phyloP scores from a whole-genome alignment of 176 grass and related monocot genomes.

The Cenchrus fungigraminus region DNA sequence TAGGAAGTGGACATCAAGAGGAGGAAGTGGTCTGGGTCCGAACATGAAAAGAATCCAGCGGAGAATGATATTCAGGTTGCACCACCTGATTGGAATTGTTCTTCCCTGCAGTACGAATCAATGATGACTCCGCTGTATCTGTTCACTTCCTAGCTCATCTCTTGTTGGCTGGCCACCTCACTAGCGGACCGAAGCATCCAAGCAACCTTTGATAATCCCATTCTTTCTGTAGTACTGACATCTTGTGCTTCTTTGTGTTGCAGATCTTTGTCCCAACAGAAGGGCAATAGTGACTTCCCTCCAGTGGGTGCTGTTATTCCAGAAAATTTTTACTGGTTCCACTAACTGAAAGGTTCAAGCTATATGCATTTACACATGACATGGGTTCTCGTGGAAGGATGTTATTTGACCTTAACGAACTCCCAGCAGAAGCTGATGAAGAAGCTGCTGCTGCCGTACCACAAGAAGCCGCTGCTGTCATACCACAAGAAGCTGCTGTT shows the following conservation, averaged over 20 bases:
- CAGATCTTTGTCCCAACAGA: constrained; percentile 47
- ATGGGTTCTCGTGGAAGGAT: constrained; percentile 93
- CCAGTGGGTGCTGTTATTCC: constrained; percentile 16
- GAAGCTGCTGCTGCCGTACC: not conserved
- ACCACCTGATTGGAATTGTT: constrained; percentile 52
- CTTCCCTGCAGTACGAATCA: constrained; percentile 35
- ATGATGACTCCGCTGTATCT: constrained; percentile 44
- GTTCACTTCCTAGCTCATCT: constrained; percentile 58
- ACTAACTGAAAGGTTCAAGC: constrained; percentile 47
- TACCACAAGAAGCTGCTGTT: constrained; percentile 34
- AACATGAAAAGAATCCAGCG: constrained; percentile 45
- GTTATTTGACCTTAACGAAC: constrained; percentile 98
- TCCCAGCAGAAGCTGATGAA: constrained; percentile 77
- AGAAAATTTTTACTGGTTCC: constrained; percentile 23
- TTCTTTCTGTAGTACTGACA: constrained; percentile 42
- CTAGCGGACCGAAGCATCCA: constrained; percentile 48
- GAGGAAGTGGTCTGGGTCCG: constrained; percentile 39
- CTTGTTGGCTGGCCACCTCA: constrained; percentile 31
- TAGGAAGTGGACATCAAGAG: constrained; percentile 67
- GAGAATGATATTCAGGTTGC: constrained; percentile 54
- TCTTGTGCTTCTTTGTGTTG: constrained; percentile 32
- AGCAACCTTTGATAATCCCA: constrained; percentile 39
- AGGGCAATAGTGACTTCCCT: constrained; percentile 38
- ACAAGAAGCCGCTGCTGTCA: not conserved
- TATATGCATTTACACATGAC: constrained; percentile 99